Evolutionary conservation across 345 rosid genomes (phyloP), one percentile per base, ranked within the genome.

Genomic region (Boechera retrofracta): DNA sequence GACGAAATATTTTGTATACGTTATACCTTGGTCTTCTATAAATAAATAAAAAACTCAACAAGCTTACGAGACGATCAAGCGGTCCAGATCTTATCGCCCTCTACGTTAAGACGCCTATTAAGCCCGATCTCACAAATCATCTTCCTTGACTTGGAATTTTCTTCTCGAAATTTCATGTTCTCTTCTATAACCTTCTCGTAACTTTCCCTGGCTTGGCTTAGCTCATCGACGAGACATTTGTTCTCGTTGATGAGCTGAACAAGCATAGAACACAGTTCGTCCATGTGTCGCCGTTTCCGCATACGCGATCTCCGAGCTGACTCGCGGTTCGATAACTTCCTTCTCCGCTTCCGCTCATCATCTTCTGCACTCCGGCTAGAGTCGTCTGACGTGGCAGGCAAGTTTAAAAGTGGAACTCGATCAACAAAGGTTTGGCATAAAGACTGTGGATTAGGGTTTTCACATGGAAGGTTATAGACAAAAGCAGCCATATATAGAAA

Each of bases 241-340:
- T 74, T 74, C 66, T 74, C 66, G 8, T 74, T 57, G 16, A 74
- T 66, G 4, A 74, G 72, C 0, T 75, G 66, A 45, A 57, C 66
- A 66, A 75, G 64, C 65, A 67, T 57, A 15, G 66, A 65, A 72
- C 78, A 75, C 1, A 75, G 15, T 28, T 66, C 78, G 1, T 75
- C 78, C 51, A 66, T 3, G 33, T 66, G 41, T 56, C 72, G 16
- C 0, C 51, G 15, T 57, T 75, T 75, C 13, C 78, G 47, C 78
- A 75, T 45, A 66, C 78, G 72, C 7, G 78, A 75, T 67, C 78
- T 75, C 31, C 73, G 39, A 56, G 78, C 78, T 57, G 78, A 75
- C 47, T 75, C 73, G 0, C 78, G 72, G 67, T 75, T 75, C n/a
- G 78, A 66, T 2, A 67, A 59, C 60, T 45, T 67, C 60, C 73